Conservation (phyloP, 768 basidiomycete species). For the Mycena maculata region DNA sequence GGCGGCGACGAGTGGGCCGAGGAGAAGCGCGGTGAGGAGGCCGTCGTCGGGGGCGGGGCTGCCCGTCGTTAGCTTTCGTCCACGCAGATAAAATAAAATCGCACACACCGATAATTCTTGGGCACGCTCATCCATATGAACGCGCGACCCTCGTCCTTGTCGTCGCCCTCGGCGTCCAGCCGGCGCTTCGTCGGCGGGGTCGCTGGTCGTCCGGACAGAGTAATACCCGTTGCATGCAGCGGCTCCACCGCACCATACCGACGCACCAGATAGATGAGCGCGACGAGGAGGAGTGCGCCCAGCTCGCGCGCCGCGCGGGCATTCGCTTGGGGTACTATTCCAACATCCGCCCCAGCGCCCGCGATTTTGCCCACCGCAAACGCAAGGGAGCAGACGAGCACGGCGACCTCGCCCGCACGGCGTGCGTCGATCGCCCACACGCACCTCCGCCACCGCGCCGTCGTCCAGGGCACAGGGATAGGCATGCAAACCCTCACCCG, state of each 20-base stretch:
- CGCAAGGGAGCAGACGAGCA: constrained; percentile 73
- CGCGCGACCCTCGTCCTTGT: too few relatives aligned
- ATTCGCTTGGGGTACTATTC: constrained; percentile 48
- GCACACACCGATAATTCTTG: constrained; percentile 81
- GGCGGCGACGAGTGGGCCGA: constrained; percentile 83
- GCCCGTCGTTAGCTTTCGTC: background rate
- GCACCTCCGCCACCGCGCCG: constrained; percentile 48
- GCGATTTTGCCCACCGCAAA: constrained; percentile 65
- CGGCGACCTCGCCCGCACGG: constrained; percentile 69
- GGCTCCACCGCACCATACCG: constrained; percentile 60
- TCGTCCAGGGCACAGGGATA: too few relatives aligned
- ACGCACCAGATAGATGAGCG: constrained; percentile 72
- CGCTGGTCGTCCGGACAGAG: constrained; percentile 10
- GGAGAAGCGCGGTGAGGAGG: constrained; percentile 82
- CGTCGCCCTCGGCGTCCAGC: constrained; percentile 53
- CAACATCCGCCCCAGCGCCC: constrained; percentile 45
- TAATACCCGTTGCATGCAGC: constrained; percentile 31
- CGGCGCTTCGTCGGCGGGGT: constrained; percentile 24
- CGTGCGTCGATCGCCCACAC: constrained; percentile 72
- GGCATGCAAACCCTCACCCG: too few relatives aligned
- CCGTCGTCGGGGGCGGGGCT: constrained; percentile 91
- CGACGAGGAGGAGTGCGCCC: constrained; percentile 61
- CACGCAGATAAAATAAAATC: too few relatives aligned
- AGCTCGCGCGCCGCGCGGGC: constrained; percentile 72
- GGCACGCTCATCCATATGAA: constrained; percentile 93